Conservation (phyloP, 1,284 basidiomycete species). For the Puccinia horiana region DNA sequence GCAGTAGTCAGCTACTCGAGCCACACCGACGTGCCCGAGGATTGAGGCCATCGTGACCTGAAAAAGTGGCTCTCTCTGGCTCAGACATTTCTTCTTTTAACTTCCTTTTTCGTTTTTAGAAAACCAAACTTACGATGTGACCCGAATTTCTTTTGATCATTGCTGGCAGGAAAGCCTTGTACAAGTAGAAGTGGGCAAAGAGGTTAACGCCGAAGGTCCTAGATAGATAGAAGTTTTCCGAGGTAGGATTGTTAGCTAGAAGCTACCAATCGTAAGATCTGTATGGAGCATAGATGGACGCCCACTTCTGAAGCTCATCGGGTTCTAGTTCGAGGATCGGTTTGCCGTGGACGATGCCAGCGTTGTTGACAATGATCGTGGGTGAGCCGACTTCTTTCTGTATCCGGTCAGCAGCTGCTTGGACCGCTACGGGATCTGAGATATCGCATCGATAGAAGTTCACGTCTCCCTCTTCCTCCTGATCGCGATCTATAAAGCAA, state of each 20-base stretch:
- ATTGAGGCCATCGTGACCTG: constrained; percentile 68
- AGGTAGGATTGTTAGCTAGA: constrained; percentile 15
- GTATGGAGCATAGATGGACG: neutral
- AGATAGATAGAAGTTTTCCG: neutral
- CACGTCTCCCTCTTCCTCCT: neutral
- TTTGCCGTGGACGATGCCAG: constrained; percentile 90
- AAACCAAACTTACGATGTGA: constrained; percentile 68
- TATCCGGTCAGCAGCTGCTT: constrained; percentile 22
- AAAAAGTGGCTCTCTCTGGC: neutral
- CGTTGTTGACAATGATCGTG: constrained; percentile 90
- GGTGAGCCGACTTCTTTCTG: constrained; percentile 73
- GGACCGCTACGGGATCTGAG: constrained; percentile 7
- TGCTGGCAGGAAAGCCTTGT: constrained; percentile 88
- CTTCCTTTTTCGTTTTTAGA: neutral
- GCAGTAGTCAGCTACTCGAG: constrained; percentile 73
- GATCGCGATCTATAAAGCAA: constrained; percentile 6
- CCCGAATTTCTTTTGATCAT: constrained; percentile 77
- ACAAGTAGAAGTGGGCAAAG: constrained; percentile 81
- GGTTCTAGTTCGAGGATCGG: constrained; percentile 74
- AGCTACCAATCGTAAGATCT: neutral
- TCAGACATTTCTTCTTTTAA: neutral
- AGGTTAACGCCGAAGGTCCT: constrained; percentile 90
- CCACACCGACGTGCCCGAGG: constrained; percentile 26
- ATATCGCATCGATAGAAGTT: constrained; percentile 42
- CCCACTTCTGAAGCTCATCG: constrained; percentile 67